Evolutionary conservation across 192 early-diverging fungal species (phyloP), one percentile per base, ranked within the genome.

Genomic region (Linnemannia exigua): DNA sequence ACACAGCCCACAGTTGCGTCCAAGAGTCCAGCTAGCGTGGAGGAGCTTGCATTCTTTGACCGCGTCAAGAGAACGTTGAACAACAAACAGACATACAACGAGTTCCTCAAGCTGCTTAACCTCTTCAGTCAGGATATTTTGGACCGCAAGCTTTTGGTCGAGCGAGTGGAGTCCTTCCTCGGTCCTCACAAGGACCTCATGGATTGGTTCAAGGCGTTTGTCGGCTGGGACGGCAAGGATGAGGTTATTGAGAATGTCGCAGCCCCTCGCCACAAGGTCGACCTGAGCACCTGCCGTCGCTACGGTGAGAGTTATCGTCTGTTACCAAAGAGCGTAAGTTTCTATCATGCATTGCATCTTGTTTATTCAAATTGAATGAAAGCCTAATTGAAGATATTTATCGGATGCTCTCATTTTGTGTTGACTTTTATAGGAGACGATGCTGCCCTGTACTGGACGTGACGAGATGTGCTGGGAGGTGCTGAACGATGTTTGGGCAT

Each of bases 11-110:
- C 84, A 46, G 75, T 80, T 17, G 75, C 76, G 3, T 77, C 77
- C 28, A 87, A 85, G 54, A 85, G 87, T 6, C 70, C 88, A 17
- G 88, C 88, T 19, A 89, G 94, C 0, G 85, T 89, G 14, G 97
- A 98, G 68, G 99, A 99, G 84, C 89, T 97, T 9, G 95, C 96
- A 46, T 96, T 99, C 79, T 99, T 99, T 91, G 98, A 99, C 74
- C 92, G 94, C 19, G 95, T 96, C 74, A 97, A 97, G 81, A 92
- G 92, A 46, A 90, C 93, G 79, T 96, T 99, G 72, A 93, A 93
- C 4, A 95, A 97, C 90, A 97, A 97, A 69, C 88, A 90, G 20
- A 94, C 95, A 0, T 99, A 98, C 86, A 96, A 95, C 88, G 98
- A 99, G 85, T 99, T 99, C 87, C 90, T 99, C 66, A 99, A 99